Evolutionary conservation across 2,329 filamentous ascomycete species (phyloP), one percentile per base, ranked within the genome.

Genomic region (Amauroascus verrucosus): DNA sequence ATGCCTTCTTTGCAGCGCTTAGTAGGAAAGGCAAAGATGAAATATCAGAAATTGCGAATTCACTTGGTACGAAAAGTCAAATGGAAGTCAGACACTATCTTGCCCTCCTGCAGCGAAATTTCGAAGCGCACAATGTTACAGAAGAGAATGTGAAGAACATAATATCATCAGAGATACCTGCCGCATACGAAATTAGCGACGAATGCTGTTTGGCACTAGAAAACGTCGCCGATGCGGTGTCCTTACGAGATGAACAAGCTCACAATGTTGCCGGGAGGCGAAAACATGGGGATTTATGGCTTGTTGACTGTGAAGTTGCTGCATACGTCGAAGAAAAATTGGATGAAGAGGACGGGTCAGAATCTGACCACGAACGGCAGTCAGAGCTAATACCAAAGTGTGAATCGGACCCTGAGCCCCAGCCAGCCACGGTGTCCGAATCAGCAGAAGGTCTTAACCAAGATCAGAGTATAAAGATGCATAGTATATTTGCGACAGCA

Each of bases 61-160:
- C 77, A 0, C 73, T 95, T 14, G 74, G 74, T 0, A 84, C 81
- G 32, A 97, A 97, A 68, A 84, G 81, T 54, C 77, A 81, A 58
- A 64, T 84, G 7, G 88, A 96, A 68, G 81, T 93, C 32, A 77
- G 77, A 26, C 79, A 85, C 48, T 89, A 89, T 64, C 65, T 94
- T 3, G 62, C 73, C 6, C 65, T 86, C 0, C 74, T 96, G 4
- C 73, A 81, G 8, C 70, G 75, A 18, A 75, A 73, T 1, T 59
- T 71, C 5, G 66, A 74, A 33, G 64, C 68, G 20, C 70, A 75
- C 37, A 71, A 71, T 58, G 56, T 62, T 16, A 68, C 59, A 28
- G 60, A 64, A 16, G 51, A 55, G 49, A 61, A 66, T 40, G 62
- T 68, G 5, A 65, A 71, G 63, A 59, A 65, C 24, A 58, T 80